Conservation (phyloP, 208 protist genomes). For the Leishmania martiniquensis region DNA sequence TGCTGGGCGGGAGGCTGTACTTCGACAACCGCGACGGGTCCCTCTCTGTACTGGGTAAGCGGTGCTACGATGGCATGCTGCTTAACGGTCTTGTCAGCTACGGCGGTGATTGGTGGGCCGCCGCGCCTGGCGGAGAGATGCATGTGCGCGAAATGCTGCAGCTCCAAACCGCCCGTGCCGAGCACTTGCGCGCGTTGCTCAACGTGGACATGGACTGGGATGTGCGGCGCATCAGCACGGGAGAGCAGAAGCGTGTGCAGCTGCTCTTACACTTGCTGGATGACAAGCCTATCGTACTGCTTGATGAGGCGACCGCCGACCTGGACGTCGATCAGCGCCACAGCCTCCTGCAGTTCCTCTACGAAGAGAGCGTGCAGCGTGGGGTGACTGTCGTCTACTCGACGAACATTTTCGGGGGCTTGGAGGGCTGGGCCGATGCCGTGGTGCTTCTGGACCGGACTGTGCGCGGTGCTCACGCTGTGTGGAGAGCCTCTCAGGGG, state of each 20-base stretch:
- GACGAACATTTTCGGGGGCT: slow-evolving; percentile 94
- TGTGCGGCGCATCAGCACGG: slow-evolving; percentile 79
- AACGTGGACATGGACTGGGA: slow-evolving; percentile 85
- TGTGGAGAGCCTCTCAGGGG: slow-evolving; percentile 34
- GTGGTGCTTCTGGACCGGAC: slow-evolving; percentile 80
- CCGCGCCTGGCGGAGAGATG: slow-evolving; percentile 72
- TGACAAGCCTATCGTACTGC: slow-evolving; percentile 70
- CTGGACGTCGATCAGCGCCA: slow-evolving; percentile 90
- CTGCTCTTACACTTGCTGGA: slow-evolving; percentile 74
- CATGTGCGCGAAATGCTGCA: slow-evolving; percentile 69
- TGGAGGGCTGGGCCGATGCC: slow-evolving; percentile 82
- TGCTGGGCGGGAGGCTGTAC: slow-evolving; percentile 90
- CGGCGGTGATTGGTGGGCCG: slow-evolving; percentile 81
- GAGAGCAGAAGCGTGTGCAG: slow-evolving; percentile 90
- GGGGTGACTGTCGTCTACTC: slow-evolving; percentile 90
- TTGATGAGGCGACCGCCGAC: slow-evolving; percentile 93
- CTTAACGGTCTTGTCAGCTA: slow-evolving; percentile 66
- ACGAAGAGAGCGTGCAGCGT: slow-evolving; percentile 72
- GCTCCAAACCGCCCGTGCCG: slow-evolving; percentile 49
- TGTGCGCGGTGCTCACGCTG: slow-evolving; percentile 38
- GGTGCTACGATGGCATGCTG: slow-evolving; percentile 83
- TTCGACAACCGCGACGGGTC: slow-evolving; percentile 57
- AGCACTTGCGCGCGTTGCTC: slow-evolving; percentile 59
- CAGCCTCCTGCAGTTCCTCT: slow-evolving; percentile 81
- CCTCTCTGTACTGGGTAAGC: slow-evolving; percentile 67